Evolutionary conservation across 2,329 filamentous ascomycete species (phyloP), one percentile per base, ranked within the genome.

Genomic region (Alternaria viburni): DNA sequence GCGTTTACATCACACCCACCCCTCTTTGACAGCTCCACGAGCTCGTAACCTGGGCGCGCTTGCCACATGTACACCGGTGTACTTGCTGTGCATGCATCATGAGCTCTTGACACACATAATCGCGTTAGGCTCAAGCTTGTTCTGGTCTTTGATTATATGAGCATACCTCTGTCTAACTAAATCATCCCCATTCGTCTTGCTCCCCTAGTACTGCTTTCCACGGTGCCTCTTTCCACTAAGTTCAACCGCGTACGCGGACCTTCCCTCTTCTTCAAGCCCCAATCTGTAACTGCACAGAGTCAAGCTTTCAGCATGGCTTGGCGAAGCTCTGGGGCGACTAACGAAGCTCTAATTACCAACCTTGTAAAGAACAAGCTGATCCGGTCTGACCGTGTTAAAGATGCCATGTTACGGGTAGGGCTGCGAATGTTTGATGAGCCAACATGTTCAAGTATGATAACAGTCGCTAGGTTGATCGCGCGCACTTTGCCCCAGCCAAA

Each of bases 301-400:
- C 59, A 65, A 67, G 23, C 54, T 12, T 59, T 69, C 69, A 85
- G 66, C 63, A 98, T 99, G 96, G 94, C 95, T 63, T 99, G 96
- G 96, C 88, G 89, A 69, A 93, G 91, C 79, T 91, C 90, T 7
- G 95, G 93, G 64, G 81, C 82, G 5, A 88, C 89, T 26, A 97
- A 98, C 79, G 81, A 82, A 44, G 89, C 89, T 60, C 86, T 99
- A 52, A 85, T 98, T 65, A 86, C 90, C 70, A 97, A 97, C 77
- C 85, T 99, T 61, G 89, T 84, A 77, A 84, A 81, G 44, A 88
- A 91, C 71, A 86, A 86, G 4, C 84, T 98, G 57, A 93, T 98
- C 69, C 90, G 85, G n/a, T 87, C 89, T 65, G 81, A 87, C 4
- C 83, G 86, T 23, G 92, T 97, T 32, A 91, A 90, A 73, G 84